phyloP scores from a whole-genome alignment of 2,329 filamentous ascomycete genomes.

The Fusarium verticillioides region DNA sequence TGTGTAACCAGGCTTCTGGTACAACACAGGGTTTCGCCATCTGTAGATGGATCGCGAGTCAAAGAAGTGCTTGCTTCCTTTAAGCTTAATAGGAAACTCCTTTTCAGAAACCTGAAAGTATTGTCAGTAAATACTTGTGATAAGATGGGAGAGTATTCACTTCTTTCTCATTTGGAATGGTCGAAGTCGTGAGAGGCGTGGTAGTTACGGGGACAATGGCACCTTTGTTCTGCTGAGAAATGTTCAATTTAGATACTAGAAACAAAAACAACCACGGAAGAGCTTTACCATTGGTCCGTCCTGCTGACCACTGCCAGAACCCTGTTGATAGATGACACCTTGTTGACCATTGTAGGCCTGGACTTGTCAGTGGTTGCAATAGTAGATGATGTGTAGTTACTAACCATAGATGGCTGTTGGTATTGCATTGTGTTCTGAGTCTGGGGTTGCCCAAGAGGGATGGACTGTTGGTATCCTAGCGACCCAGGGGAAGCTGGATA shows the following conservation, averaged over 20 bases:
- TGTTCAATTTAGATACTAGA: conserved; percentile 41
- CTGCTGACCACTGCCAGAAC: conserved; percentile 34
- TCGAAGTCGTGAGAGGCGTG: conserved; percentile 10
- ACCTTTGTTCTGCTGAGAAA: conserved; percentile 39
- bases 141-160: conserved; percentile 14
- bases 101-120: conserved; percentile 33
- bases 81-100: conserved; percentile 42
- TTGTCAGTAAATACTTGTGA: conserved; percentile 9
- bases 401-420: conserved; percentile 36
- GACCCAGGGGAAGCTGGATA: conserved; percentile 22
- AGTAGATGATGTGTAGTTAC: not conserved
- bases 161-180: conserved; percentile 30
- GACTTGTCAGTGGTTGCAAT: not conserved
- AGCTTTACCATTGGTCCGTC: conserved; percentile 45
- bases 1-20: conserved; percentile 38
- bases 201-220: conserved; percentile 26
- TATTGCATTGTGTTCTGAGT: conserved; percentile 38
- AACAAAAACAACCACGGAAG: conserved; percentile 44
- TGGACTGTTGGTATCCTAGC: conserved; percentile 18
- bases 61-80: conserved; percentile 39
- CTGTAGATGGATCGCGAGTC: conserved; percentile 34
- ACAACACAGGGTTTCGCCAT: conserved; percentile 39
- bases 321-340: conserved; percentile 36
- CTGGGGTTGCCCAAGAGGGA: conserved; percentile 17
- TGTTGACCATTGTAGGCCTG: conserved; percentile 37